Evolutionary conservation across 1,139 yeast species (phyloP), one percentile per base, ranked within the genome.

Genomic region (Lodderomyces metapsilosis): DNA sequence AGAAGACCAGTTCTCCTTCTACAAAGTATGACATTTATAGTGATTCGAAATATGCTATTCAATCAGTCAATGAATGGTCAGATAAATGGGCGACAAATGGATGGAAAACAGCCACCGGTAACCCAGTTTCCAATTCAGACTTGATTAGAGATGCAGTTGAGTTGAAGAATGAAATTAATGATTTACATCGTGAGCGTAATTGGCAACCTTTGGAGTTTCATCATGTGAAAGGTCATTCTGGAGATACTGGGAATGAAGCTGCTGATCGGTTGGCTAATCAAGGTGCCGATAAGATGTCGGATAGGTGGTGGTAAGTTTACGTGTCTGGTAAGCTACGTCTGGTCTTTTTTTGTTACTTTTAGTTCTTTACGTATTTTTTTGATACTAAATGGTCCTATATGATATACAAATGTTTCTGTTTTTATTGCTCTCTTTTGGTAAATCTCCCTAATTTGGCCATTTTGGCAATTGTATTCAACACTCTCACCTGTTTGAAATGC

Each of bases 181-280:
- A 47, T 0, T 31, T 36, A 7, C 68, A 66, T 38, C 41, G 46
- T 2, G 41, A 52, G 2, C 50, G 53, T n/a, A 59, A 64, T 4
- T 64, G 68, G 63, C 62, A 61, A 0, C 50, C 57, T 1, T 21
- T 84, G 20, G 52, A 58, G 3, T 59, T 84, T 37, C 61, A 60
- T 9, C 81, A 92, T 67, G 94, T 88, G 4, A 68, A 66, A 40
- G 96, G 94, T 1, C 97, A 91, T 58, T 59, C 67, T 13, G 92
- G 89, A 0, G 59, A 66, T 36, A 58, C 54, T 13, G 96, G 96
- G 1, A 89, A 89, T 56, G 89, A 83, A 48, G 67, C 58, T 54
- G 97, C 97, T 0, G 96, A 91, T 57, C 52, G 57, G 35, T 65
- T 89, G 40, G 97, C 97, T 3, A 82, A 77, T 45, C 43, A 52